Conservation (phyloP, 2,329 filamentous ascomycete genomes). For the Capronia coronata region DNA sequence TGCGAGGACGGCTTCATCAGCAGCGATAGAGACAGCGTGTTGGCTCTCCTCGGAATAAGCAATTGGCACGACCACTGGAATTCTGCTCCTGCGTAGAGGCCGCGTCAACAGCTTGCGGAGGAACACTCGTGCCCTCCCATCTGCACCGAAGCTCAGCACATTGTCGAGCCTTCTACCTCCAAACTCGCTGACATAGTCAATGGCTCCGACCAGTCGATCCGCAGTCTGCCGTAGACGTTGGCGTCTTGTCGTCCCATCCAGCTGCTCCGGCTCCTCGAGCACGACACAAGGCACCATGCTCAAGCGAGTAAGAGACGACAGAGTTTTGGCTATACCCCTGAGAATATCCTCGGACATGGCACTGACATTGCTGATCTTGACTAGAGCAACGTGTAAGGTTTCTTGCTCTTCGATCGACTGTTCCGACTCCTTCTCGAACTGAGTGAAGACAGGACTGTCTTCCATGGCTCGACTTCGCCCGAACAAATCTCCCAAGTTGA, state of each 20-base stretch:
- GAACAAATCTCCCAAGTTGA: constrained; percentile 52
- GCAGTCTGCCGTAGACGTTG: constrained; percentile 56
- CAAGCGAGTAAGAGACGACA: constrained; percentile 74
- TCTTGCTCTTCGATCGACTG: constrained; percentile 37
- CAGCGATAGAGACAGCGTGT: constrained; percentile 44
- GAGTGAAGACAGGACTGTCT: constrained; percentile 55
- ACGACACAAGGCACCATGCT: constrained; percentile 79
- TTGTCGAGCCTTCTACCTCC: constrained; percentile 64
- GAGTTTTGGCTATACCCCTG: constrained; percentile 69
- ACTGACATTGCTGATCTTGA: constrained; percentile 74
- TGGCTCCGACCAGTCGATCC: constrained; percentile 64
- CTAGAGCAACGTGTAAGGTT: constrained; percentile 68
- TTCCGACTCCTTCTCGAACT: constrained; percentile 40
- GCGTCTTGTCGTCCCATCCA: constrained; percentile 39
- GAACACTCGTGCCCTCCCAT: constrained; percentile 35
- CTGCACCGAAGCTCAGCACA: constrained; percentile 39
- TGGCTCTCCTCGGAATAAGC: constrained; percentile 52
- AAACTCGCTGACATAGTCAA: constrained; percentile 62
- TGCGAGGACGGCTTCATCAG: constrained; percentile 65
- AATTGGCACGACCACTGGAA: constrained; percentile 63
- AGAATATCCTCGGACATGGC: constrained; percentile 62
- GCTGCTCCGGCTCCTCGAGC: constrained; percentile 49
- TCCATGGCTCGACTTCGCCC: constrained; percentile 52
- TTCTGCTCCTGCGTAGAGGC: constrained; percentile 60
- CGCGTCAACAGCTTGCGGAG: constrained; percentile 54